Evolutionary conservation across 179 eudicot species (phyloP), one percentile per base, ranked within the genome.

Genomic region (Gypsophila paniculata): DNA sequence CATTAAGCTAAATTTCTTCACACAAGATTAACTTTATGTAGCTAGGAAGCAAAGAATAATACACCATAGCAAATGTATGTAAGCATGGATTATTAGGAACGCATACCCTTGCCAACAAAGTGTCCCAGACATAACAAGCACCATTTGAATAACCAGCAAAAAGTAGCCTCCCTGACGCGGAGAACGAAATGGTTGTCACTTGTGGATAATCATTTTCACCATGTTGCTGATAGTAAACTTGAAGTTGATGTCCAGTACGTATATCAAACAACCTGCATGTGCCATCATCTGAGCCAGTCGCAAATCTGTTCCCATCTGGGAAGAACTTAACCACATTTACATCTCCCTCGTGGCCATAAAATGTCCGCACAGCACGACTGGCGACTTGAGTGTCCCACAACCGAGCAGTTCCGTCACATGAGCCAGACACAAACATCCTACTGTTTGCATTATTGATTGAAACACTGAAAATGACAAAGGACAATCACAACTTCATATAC

Each of bases 371-470:
- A 58, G 98, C 93, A 71, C 97, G 93, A 88, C 98, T 93, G 68
- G 98, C 93, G 75, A 91, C 91, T 67, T 96, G 97, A 71, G 97
- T 84, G 75, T 93, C 98, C 98, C 98, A 93, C 79, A 93, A 75
- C 51, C 96, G 91, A 76, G 89, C 91, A 83, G 97, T 93, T 46
- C 82, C 70, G 78, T 93, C 98, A 76, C 96, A 89, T 53, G 97
- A 91, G 48, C 98, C 96, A 72, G 98, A 93, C 32, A 93, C 85
- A 74, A 93, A 93, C 89, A 79, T 82, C 75, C 75, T 93, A 67
- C 89, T 77, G 85, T 81, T 86, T 74, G 93, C 77, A 58, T 76
- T 89, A 69, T 74, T 87, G 61, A 93, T 89, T 3, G 98, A 91
- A 76, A 91, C 78, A 75, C 98, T 93, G 90, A 77, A 63, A 72